These are phyloP conservation scores for Neurospora sp. DNA, from an alignment of 2,329 filamentous ascomycete genomes.

Conservation along the genomic window DNA sequence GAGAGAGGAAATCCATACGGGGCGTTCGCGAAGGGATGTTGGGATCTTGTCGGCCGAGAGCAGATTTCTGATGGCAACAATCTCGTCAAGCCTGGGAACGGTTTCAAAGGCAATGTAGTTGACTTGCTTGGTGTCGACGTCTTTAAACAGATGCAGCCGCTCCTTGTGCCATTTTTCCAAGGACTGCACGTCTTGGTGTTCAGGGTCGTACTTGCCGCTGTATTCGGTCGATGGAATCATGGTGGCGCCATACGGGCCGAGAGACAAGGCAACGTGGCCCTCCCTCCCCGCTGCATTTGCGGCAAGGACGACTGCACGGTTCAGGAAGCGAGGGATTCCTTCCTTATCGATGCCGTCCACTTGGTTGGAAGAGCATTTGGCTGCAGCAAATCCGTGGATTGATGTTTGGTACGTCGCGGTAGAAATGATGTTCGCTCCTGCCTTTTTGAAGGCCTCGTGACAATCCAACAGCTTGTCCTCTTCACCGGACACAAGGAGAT, in stretches of 20 bases:
- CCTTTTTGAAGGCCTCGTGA: conserved; percentile 44
- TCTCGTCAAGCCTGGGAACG: conserved; percentile 52
- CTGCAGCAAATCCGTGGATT: conserved; percentile 43
- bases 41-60: conserved; percentile 18
- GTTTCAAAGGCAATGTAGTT: conserved; percentile 56
- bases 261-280: conserved; percentile 43
- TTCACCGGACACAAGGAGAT: conserved; percentile 46
- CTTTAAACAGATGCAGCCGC: conserved; percentile 41
- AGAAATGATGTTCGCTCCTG: conserved; percentile 52
- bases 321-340: conserved; percentile 31
- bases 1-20: conserved; percentile 55
- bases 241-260: conserved; percentile 58
- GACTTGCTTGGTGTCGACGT: conserved; percentile 30
- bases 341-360: conserved; percentile 28
- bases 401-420: conserved; percentile 62
- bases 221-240: conserved; percentile 60
- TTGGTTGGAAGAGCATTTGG: conserved; percentile 18
- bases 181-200: conserved; percentile 31
- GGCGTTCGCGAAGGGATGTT: conserved; percentile 14
- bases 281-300: conserved; percentile 22
- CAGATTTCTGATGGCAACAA: conserved; percentile 44
- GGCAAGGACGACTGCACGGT: conserved; percentile 35
- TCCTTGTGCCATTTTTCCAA: conserved; percentile 48
- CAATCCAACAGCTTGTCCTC: conserved; percentile 41
- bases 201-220: conserved; percentile 46